Conservation (phyloP, 2,329 filamentous ascomycete species). For the Harringtonia lauricola region DNA sequence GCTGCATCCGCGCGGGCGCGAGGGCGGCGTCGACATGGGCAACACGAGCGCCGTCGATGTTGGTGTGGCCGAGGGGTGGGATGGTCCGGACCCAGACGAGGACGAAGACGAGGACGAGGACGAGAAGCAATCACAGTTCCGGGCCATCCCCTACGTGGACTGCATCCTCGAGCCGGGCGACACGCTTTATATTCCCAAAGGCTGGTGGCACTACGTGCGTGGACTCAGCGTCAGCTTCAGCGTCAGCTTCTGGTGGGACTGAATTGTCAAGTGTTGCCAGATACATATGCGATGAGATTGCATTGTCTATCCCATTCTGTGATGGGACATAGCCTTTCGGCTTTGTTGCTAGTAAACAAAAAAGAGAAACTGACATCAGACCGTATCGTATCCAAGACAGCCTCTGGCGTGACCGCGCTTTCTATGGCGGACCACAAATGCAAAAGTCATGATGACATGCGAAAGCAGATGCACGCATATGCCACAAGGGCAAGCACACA, state of each 20-base stretch:
- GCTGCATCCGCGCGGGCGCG: conserved; percentile 51
- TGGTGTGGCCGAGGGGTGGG: conserved; percentile 54
- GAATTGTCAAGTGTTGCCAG: neutral
- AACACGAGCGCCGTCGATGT: conserved; percentile 81
- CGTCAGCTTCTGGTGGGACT: conserved; percentile 95
- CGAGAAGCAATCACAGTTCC: conserved; percentile 40
- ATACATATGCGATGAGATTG: too few species aligned
- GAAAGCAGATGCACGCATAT: too few species aligned
- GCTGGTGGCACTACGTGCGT: conserved; percentile 97
- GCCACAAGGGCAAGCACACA: neutral
- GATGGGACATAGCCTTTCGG: too few species aligned
- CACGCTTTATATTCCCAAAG: conserved; percentile 77
- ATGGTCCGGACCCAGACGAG: conserved; percentile 20
- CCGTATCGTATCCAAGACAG: too few species aligned
- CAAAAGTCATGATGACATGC: too few species aligned
- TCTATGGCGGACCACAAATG: too few species aligned
- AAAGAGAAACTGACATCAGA: too few species aligned
- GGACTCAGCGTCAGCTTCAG: conserved; percentile 82
- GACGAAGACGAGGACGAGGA: conserved; percentile 15
- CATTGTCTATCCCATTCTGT: too few species aligned
- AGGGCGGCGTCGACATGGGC: conserved; percentile 75
- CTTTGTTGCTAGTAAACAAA: too few species aligned
- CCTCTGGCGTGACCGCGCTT: too few species aligned
- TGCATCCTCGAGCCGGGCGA: conserved; percentile 73
- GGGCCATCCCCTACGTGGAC: conserved; percentile 56